A percentile compares a stretch with the other conserved stretches of the same genome.
Conservation (phyloP, 2,329 filamentous ascomycete genomes). For the Cladosporium sp. region DNA sequence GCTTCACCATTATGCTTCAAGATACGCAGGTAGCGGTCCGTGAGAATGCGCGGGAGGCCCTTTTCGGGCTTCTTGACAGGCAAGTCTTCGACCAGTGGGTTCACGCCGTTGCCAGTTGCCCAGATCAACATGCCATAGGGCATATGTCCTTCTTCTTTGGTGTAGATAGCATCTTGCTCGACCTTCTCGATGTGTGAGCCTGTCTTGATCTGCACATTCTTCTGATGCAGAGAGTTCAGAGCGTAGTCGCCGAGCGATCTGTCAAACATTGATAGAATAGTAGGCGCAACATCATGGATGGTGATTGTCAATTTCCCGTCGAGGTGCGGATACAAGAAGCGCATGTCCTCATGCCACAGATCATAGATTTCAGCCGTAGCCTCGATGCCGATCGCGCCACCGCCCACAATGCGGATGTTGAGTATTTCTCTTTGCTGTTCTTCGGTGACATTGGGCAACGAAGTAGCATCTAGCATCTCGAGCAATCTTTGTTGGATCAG, state of each 20-base stretch:
- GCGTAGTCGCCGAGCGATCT: constrained; percentile 40
- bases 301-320: constrained; percentile 37
- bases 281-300: constrained; percentile 43
- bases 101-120: constrained; percentile 37
- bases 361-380: constrained; percentile 43
- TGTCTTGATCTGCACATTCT: constrained; percentile 38
- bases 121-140: constrained; percentile 37
- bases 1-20: constrained; percentile 24
- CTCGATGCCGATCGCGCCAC: constrained; percentile 41
- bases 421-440: constrained; percentile 32
- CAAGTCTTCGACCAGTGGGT: constrained; percentile 32
- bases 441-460: constrained; percentile 27
- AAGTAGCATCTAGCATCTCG: constrained; percentile 37
- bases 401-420: constrained; percentile 39
- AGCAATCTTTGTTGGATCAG: constrained; percentile 33
- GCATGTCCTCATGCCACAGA: constrained; percentile 37
- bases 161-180: constrained; percentile 32
- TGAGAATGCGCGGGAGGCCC: constrained; percentile 34
- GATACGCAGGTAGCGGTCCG: constrained; percentile 32
- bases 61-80: constrained; percentile 30
- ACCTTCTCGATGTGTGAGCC: constrained; percentile 36
- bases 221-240: constrained; percentile 32
- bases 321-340: constrained; percentile 38
- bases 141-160: constrained; percentile 33
- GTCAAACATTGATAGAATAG: constrained; percentile 41